Evolutionary conservation across 345 rosid species (phyloP).

Genomic region (Rhodamnia argentea): DNA sequence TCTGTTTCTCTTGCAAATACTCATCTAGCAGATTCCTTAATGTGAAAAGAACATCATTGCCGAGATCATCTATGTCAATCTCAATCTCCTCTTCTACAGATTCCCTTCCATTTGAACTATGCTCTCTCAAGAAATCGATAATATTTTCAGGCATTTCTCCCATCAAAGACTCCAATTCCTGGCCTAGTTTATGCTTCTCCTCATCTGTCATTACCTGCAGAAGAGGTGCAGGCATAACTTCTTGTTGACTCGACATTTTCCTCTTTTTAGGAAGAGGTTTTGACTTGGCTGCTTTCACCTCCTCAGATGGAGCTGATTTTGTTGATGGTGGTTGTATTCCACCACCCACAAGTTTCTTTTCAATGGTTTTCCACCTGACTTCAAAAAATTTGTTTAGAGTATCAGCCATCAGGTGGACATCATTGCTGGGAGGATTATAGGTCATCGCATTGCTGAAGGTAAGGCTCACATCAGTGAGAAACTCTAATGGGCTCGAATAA

Average conservation of each 20-base stretch:
- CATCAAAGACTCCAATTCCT: conserved; percentile 47
- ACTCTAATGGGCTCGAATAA: conserved; percentile 68
- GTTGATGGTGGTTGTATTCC: conserved; percentile 22
- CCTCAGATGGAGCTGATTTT: conserved; percentile 15
- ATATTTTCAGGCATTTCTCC: conserved; percentile 70
- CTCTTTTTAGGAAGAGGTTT: conserved; percentile 54
- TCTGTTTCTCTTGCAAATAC: conserved; percentile 52
- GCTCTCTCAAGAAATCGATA: conserved; percentile 68
- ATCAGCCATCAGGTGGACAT: conserved; percentile 77
- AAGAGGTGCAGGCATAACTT: conserved; percentile 33
- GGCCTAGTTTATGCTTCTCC: conserved; percentile 53
- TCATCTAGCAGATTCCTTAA: conserved; percentile 67
- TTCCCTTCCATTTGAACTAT: conserved; percentile 56
- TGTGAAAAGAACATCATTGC: conserved; percentile 62
- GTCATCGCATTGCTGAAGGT: conserved; percentile 83
- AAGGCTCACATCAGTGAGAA: conserved; percentile 77
- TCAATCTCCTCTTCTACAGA: conserved; percentile 83
- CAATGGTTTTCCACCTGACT: conserved; percentile 71
- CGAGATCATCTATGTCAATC: conserved; percentile 88
- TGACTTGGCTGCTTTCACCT: conserved; percentile 25
- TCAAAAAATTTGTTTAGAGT: conserved; percentile 66
- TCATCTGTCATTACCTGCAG: conserved; percentile 47
- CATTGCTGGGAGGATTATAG: conserved; percentile 85
- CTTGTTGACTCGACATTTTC: conserved; percentile 32
- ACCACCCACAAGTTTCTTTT: conserved; percentile 43